phyloP scores from a whole-genome alignment of 1,284 basidiomycete genomes.

The Heterobasidion parviporum region DNA sequence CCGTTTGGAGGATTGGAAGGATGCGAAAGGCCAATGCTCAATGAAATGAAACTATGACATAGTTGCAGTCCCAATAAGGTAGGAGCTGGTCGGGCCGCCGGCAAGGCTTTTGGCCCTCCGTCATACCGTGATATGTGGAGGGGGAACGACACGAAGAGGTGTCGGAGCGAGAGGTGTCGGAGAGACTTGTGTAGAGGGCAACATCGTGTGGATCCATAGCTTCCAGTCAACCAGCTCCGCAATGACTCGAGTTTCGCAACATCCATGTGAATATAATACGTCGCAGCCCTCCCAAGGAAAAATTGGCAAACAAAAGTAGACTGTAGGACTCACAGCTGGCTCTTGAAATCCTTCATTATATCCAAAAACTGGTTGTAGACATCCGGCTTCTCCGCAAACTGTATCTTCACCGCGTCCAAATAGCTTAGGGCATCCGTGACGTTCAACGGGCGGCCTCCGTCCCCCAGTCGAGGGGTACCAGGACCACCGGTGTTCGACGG shows the following conservation, averaged over 20 bases:
- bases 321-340: slow-evolving; percentile 68
- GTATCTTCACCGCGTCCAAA: slow-evolving; percentile 92
- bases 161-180: no score
- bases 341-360: slow-evolving; percentile 99
- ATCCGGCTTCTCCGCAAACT: slow-evolving; percentile 89
- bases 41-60: background rate
- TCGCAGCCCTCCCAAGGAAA: background rate
- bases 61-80: background rate
- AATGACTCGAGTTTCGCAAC: no score
- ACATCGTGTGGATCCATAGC: no score
- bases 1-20: slow-evolving; percentile 4
- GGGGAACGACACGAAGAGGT: no score
- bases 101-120: no score
- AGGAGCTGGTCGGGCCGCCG: background rate
- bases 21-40: background rate
- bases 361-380: slow-evolving; percentile 97
- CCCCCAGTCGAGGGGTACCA: slow-evolving; percentile 1
- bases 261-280: no score
- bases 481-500: background rate
- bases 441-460: slow-evolving; percentile 46
- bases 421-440: slow-evolving; percentile 95
- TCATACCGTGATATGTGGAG: background rate
- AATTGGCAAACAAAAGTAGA: background rate
- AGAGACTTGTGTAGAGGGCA: no score
- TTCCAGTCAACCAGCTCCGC: no score